phyloP scores from a whole-genome alignment of 2,329 filamentous ascomycete species.

The Botryosphaeria agaves region DNA sequence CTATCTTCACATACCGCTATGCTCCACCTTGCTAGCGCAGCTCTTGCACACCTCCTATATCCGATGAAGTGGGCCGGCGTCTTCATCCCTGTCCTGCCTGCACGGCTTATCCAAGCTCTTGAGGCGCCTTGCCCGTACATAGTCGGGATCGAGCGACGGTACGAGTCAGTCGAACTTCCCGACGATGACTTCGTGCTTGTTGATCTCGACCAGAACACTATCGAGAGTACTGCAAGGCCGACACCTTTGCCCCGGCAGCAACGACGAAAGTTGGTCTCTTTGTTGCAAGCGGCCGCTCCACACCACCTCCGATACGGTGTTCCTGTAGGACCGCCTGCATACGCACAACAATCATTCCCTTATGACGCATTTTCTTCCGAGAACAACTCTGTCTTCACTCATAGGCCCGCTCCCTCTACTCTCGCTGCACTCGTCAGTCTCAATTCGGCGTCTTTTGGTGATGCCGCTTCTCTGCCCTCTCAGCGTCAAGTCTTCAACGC shows the following conservation, averaged over 20 bases:
- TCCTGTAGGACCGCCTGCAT: conserved; percentile 71
- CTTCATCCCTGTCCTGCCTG: conserved; percentile 81
- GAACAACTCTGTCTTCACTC: conserved; percentile 61
- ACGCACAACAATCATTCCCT: conserved; percentile 84
- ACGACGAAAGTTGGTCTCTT: conserved; percentile 70
- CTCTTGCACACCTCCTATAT: conserved; percentile 72
- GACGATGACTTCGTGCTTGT: conserved; percentile 93
- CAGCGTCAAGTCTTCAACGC: conserved; percentile 73
- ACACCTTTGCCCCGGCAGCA: conserved; percentile 70
- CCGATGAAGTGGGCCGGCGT: conserved; percentile 87
- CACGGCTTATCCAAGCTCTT: conserved; percentile 71
- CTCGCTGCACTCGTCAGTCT: conserved; percentile 76
- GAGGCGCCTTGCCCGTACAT: conserved; percentile 96
- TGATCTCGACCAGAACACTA: conserved; percentile 78
- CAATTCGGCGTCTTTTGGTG: conserved; percentile 76
- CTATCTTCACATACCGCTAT: conserved; percentile 91
- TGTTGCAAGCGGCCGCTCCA: conserved; percentile 79
- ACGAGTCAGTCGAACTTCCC: conserved; percentile 70
- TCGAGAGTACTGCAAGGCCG: conserved; percentile 70
- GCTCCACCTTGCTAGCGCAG: conserved; percentile 82
- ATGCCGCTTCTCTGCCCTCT: conserved; percentile 35
- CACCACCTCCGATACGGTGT: conserved; percentile 81
- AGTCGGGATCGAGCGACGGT: conserved; percentile 83
- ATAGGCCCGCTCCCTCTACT: conserved; percentile 50
- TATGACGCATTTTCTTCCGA: conserved; percentile 83